Evolutionary conservation across 352 stramenopile genomes (phyloP), one percentile per base, ranked within the genome.

Genomic region (Globisporangium rhizosaccharum): DNA sequence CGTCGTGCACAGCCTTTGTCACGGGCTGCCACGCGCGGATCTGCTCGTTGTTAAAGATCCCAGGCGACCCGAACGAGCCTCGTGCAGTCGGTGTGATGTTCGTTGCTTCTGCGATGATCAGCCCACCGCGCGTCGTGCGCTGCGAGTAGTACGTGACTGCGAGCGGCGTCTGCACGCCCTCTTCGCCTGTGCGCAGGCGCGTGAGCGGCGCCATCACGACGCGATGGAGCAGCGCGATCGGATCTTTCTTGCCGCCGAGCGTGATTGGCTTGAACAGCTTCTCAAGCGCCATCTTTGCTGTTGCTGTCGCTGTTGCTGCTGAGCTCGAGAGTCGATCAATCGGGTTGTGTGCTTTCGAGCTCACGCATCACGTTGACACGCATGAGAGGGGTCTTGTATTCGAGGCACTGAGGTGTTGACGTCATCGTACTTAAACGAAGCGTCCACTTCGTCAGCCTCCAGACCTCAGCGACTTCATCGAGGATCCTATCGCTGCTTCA

Each of bases 1-100:
- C 79, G 12, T 61, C 65, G 57, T 95, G 85, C 17, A 94, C 82
- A 8, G 62, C 51, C 30, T 90, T 68, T 0, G 55, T 71, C 14
- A 85, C 53, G n/a, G 51, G 37, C 47, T 85, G 78, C 75, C 75
- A 85, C 5, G 25, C 63, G 18, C 64, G 39, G 46, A 69, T 49
- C 47, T 87, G 76, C 23, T 74, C 70, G 30, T 55, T 18, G 17
- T 37, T 75, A 49, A 65, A 80, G 39, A 87, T 69, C n/a, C 70
- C 73, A 6, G 74, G 74, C n/a, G 70, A 54, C 39, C 58, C 58
- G 28, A 61, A 51, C 41, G 61, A 71, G 20, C 59, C 61, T 15
- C 53, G 25, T 15, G 39, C 70, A 47, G 55, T 54, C 42, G 44
- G 28, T 17, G 36, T 63, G 56, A 81, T 75, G 28, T 59, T 56